These are phyloP conservation scores for Rhodotorula paludigena DNA, from an alignment of 768 basidiomycete species.

Conservation along the genomic window DNA sequence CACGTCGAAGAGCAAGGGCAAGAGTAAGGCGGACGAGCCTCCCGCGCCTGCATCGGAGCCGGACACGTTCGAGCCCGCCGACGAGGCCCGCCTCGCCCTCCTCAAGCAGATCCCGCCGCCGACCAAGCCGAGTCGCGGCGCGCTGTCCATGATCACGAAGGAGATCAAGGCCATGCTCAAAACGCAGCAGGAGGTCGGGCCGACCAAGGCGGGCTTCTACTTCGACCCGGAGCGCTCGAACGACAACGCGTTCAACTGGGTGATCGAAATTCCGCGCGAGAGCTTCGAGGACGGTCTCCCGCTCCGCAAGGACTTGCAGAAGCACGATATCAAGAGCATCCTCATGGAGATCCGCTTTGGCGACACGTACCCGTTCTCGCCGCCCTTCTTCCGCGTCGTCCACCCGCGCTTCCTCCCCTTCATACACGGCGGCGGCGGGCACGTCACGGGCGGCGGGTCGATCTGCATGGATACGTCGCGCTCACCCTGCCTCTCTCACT, in stretches of 20 bases:
- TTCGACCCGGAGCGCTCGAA: constrained; percentile 52
- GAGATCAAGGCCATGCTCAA: constrained; percentile 62
- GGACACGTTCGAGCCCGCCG: constrained; percentile 53
- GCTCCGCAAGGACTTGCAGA: constrained; percentile 59
- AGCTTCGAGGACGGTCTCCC: constrained; percentile 62
- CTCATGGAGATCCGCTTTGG: constrained; percentile 64
- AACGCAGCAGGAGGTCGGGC: constrained; percentile 55
- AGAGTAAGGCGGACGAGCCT: constrained; percentile 52
- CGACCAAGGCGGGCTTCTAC: constrained; percentile 65
- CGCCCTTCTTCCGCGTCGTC: constrained; percentile 71
- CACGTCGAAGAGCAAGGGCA: constrained; percentile 46
- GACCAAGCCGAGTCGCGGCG: constrained; percentile 54
- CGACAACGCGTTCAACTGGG: constrained; percentile 51
- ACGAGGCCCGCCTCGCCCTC: constrained; percentile 44
- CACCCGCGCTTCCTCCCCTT: constrained; percentile 69
- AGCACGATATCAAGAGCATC: constrained; percentile 58
- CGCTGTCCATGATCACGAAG: constrained; percentile 58
- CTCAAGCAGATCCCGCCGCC: constrained; percentile 61
- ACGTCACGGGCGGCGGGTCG: constrained; percentile 55
- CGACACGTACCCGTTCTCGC: constrained; percentile 54
- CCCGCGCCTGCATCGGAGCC: constrained; percentile 44
- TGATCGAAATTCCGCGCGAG: constrained; percentile 56
- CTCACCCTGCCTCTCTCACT: constrained; percentile 53
- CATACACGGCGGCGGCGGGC: constrained; percentile 61
- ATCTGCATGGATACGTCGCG: constrained; percentile 59